phyloP scores from a whole-genome alignment of 2,329 filamentous ascomycete species.

The Fusarium coffeatum region DNA sequence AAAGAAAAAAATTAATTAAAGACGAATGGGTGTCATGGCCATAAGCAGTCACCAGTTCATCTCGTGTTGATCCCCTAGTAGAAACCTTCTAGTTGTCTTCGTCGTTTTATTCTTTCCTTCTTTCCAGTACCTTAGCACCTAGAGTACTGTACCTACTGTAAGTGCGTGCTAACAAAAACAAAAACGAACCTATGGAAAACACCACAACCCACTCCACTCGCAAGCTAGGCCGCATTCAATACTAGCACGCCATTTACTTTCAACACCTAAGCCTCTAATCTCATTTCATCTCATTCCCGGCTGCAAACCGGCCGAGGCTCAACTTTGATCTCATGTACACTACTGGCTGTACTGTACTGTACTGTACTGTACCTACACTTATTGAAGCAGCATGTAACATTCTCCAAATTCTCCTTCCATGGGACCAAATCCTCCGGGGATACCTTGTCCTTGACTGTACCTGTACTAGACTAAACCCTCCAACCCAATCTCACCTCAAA shows the following conservation, averaged over 20 bases:
- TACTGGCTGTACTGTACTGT: no score
- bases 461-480: constrained; percentile 10
- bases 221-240: neutral
- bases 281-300: neutral
- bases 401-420: neutral
- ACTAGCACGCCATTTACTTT: constrained; percentile 4
- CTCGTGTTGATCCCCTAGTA: constrained; percentile 1
- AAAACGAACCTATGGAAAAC: neutral
- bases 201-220: constrained; percentile 3
- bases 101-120: constrained; percentile 4
- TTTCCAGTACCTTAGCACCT: neutral
- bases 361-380: neutral
- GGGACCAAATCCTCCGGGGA: constrained; percentile 21
- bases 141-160: neutral
- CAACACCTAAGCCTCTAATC: neutral
- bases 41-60: neutral
- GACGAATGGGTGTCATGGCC: neutral
- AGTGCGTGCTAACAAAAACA: neutral
- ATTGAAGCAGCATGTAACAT: neutral
- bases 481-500: constrained; percentile 26
- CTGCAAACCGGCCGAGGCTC: constrained; percentile 21
- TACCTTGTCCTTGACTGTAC: neutral
- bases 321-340: constrained; percentile 2
- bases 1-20: neutral
- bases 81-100: constrained; percentile 26